A percentile compares a stretch with the other conserved stretches of the same genome.
Evolutionary conservation across 805 yeast genomes (phyloP).

Genomic region (Candida methanosorbosa): DNA sequence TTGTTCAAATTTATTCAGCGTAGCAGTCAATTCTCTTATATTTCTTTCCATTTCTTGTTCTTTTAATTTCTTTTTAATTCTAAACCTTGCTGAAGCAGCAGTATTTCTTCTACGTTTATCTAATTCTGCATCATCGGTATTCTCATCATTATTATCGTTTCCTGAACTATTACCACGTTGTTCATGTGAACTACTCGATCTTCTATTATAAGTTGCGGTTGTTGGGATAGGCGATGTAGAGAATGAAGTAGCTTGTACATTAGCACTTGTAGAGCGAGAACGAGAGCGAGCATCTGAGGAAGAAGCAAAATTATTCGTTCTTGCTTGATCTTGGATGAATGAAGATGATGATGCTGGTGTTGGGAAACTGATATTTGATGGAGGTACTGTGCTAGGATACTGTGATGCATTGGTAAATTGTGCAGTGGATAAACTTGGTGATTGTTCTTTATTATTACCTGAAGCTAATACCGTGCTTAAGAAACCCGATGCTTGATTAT

Average conservation of each 20-base stretch:
- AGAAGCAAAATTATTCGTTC: background rate
- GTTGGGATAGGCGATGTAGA: background rate
- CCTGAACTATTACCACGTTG: background rate
- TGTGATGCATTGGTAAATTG: no score
- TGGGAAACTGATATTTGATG: background rate
- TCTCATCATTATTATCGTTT: background rate
- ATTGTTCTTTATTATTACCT: no score
- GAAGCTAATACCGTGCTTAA: no score
- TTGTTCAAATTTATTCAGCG: conserved; percentile 56
- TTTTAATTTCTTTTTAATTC: conserved; percentile 84
- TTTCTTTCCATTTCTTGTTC: conserved; percentile 86
- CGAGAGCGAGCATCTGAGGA: no score
- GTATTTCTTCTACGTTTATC: conserved; percentile 85
- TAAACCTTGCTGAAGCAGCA: conserved; percentile 89
- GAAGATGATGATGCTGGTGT: background rate
- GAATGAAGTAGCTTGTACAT: background rate
- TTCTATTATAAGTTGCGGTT: background rate
- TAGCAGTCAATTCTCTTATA: conserved; percentile 63
- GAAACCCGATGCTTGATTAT: background rate
- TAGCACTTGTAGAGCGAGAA: background rate
- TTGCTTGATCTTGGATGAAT: background rate
- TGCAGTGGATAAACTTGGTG: no score
- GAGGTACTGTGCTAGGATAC: no score
- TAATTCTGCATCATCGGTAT: conserved; percentile 24
- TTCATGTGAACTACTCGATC: background rate